These are phyloP conservation scores for Russula foetens DNA, from an alignment of 768 basidiomycete genomes.

Conservation along the genomic window DNA sequence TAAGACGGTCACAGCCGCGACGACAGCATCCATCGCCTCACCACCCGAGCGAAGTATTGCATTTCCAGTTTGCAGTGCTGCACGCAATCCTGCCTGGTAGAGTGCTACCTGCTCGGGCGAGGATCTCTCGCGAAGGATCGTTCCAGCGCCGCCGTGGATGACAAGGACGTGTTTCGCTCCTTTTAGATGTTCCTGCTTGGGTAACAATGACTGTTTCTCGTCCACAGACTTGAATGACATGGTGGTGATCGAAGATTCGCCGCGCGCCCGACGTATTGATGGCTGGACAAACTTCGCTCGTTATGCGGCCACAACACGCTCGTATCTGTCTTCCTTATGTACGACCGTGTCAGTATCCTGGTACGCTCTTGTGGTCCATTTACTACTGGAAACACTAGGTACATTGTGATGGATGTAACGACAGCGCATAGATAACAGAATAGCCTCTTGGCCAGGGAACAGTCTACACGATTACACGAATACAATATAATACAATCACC, in stretches of 20 bases:
- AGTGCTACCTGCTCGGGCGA: constrained; percentile 51
- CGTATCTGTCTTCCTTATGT: no score
- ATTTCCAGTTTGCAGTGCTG: constrained; percentile 55
- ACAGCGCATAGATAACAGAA: no score
- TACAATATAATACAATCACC: background rate
- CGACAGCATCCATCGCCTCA: constrained; percentile 76
- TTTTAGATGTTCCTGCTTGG: background rate
- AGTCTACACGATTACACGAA: background rate
- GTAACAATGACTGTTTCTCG: constrained; percentile 20
- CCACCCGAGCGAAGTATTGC: constrained; percentile 56
- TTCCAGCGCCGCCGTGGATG: constrained; percentile 77
- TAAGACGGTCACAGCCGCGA: constrained; percentile 63
- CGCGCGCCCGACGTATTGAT: background rate
- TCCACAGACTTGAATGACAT: background rate
- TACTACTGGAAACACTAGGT: no score
- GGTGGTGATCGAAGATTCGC: background rate
- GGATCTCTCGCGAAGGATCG: constrained; percentile 47
- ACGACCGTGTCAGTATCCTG: no score
- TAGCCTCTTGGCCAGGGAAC: background rate
- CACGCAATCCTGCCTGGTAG: constrained; percentile 48
- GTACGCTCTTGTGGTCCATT: no score
- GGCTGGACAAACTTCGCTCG: no score
- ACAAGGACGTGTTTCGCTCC: constrained; percentile 39
- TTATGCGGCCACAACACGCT: no score
- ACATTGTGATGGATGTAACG: no score